Base-by-base conservation (phyloP, 208 protist genomes). In the Angomonas ambiguus region DNA sequence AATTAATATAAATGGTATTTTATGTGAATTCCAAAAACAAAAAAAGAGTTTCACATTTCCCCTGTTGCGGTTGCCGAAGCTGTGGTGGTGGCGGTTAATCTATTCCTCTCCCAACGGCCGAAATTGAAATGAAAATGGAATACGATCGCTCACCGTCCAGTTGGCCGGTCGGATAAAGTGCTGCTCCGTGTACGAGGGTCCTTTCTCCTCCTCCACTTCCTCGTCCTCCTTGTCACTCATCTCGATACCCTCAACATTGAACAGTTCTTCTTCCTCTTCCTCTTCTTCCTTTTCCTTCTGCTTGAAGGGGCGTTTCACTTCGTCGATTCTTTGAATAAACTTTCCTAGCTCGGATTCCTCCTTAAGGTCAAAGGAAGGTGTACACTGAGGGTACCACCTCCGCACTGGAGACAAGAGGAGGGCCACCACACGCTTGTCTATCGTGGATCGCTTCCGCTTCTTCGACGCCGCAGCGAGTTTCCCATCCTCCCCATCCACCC, bases 141-240 rank as follows among this genome's bases (percentile, higher is more conserved):
- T 79, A 31, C 77, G 77, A 41, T 83, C 69, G 0, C 55, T 42
- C 38, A 65, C 75, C 3, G 77, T 72, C 77, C 77, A 83, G 16
- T 74, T 71, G 38, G 58, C 65, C 0, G 74, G 65, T 4, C 25
- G 11, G 22, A 3, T 11, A 30, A 41, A 60, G 30, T 60, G 30
- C 5, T 11, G 6, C 22, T 60, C 11, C 16, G 45, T 27, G 45
- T 53, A 53, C 13, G 45, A 24, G 18, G 20, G 16, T 53, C 45
- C 18, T 20, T 53, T 24, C 8, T 22, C 45, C 45, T 27, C 45
- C 8, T 53, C 38, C 38, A 8, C 45, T 53, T 53, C 45, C 45
- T 53, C 45, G 18, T 27, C 18, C 4, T 53, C 45, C 45, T 53
- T 24, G 24, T 53, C 20, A 5, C 45, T 25, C 10, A 25, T 22